These are phyloP conservation scores for Blastobotrys buckinghamii DNA, from an alignment of 1,139 yeast genomes.

Conservation along the genomic window DNA sequence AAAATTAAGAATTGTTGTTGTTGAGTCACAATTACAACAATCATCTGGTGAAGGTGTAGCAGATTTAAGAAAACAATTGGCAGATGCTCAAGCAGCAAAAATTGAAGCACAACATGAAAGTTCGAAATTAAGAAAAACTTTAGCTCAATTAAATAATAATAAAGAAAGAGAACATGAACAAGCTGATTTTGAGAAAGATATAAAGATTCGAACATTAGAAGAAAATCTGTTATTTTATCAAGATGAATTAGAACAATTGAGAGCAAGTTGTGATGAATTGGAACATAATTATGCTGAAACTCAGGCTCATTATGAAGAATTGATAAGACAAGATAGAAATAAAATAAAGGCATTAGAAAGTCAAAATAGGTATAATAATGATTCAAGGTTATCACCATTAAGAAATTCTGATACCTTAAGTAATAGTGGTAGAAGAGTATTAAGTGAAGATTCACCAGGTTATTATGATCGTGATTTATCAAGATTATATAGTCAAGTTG, in stretches of 20 bases:
- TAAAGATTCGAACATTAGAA: constrained; percentile 12
- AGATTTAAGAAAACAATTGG: constrained; percentile 17
- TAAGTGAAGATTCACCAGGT: not conserved
- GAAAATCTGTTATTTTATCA: constrained; percentile 12
- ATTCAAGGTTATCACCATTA: not conserved
- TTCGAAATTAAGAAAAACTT: constrained; percentile 17
- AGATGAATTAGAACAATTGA: constrained; percentile 11
- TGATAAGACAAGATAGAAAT: constrained; percentile 2
- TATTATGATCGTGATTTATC: constrained; percentile 2
- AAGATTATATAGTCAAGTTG: constrained; percentile 11
- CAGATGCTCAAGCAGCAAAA: constrained; percentile 18
- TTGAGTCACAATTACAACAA: constrained; percentile 16
- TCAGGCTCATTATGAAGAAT: constrained; percentile 8
- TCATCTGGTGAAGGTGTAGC: constrained; percentile 19
- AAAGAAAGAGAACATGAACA: constrained; percentile 13
- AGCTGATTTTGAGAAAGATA: constrained; percentile 11
- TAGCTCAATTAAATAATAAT: constrained; percentile 11
- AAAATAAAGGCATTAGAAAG: not conserved
- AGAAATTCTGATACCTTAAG: not conserved
- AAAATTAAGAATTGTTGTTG: constrained; percentile 18
- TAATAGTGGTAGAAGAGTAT: not conserved
- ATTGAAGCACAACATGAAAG: constrained; percentile 18
- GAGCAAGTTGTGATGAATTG: constrained; percentile 10
- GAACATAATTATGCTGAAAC: constrained; percentile 6
- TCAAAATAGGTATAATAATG: not conserved